A percentile compares a stretch with the other conserved stretches of the same genome.
phyloP scores from a whole-genome alignment of 2,329 filamentous ascomycete species.

The Fusarium napiforme region DNA sequence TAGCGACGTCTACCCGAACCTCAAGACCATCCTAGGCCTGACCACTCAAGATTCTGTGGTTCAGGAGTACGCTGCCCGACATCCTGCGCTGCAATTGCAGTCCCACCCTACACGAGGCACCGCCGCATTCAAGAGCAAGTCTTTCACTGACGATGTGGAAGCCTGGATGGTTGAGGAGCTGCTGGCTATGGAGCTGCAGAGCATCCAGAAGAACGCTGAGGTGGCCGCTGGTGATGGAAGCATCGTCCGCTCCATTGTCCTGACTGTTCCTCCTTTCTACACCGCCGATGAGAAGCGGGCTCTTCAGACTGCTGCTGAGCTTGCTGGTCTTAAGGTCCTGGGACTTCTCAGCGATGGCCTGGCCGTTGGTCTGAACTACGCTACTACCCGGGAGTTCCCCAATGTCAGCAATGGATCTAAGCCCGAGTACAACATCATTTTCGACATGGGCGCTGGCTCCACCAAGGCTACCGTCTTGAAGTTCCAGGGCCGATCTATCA shows the following conservation, averaged over 20 bases:
- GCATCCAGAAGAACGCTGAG: slow-evolving; percentile 90
- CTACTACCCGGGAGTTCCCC: slow-evolving; percentile 89
- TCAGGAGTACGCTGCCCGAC: slow-evolving; percentile 76
- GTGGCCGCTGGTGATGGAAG: slow-evolving; percentile 79
- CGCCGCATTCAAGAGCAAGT: slow-evolving; percentile 82
- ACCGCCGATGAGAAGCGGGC: slow-evolving; percentile 90
- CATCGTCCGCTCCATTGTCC: slow-evolving; percentile 81
- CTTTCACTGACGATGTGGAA: slow-evolving; percentile 70
- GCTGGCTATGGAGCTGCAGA: slow-evolving; percentile 94
- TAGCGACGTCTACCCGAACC: slow-evolving; percentile 91
- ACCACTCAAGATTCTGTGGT: slow-evolving; percentile 69
- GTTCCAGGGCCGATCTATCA: slow-evolving; percentile 89
- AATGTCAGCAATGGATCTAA: slow-evolving; percentile 83
- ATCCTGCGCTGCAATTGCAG: slow-evolving; percentile 81
- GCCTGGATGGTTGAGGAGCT: slow-evolving; percentile 88
- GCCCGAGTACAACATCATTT: slow-evolving; percentile 92
- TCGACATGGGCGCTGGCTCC: slow-evolving; percentile 97
- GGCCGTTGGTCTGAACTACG: slow-evolving; percentile 95
- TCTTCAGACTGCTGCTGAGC: slow-evolving; percentile 82
- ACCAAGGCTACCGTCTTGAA: slow-evolving; percentile 89
- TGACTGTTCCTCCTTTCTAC: slow-evolving; percentile 92
- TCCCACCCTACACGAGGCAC: slow-evolving; percentile 71
- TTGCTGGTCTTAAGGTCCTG: slow-evolving; percentile 89
- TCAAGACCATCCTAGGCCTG: slow-evolving; percentile 90
- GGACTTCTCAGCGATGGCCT: slow-evolving; percentile 88